phyloP scores from a whole-genome alignment of 768 basidiomycete genomes.

The Podaxis sp. region DNA sequence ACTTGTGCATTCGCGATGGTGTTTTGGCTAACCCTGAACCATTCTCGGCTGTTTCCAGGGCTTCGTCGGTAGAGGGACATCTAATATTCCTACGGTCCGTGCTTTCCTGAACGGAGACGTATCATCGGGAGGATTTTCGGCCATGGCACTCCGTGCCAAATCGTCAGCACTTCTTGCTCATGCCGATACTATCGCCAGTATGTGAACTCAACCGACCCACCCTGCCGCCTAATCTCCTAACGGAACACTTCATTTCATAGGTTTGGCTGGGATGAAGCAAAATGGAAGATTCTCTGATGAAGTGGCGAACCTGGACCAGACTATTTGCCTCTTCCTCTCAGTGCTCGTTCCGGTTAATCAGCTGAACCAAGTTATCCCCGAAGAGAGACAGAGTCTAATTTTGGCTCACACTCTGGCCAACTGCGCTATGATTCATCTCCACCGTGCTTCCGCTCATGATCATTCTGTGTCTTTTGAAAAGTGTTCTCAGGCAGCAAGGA shows the following conservation, averaged over 20 bases:
- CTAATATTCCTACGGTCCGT: conserved; percentile 54
- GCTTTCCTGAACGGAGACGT: conserved; percentile 63
- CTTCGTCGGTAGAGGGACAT: conserved; percentile 47
- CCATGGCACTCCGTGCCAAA: conserved; percentile 67
- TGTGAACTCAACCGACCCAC: conserved; percentile 31
- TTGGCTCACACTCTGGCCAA: conserved; percentile 66
- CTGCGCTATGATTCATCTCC: conserved; percentile 64
- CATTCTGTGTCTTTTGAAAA: conserved; percentile 65
- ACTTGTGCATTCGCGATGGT: conserved; percentile 12
- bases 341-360: conserved; percentile 68
- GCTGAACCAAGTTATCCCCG: conserved; percentile 50
- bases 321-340: conserved; percentile 61
- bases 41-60: conserved; percentile 42
- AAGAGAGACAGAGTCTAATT: conserved; percentile 61
- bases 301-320: conserved; percentile 60
- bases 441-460: conserved; percentile 59
- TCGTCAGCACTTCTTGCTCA: conserved; percentile 75
- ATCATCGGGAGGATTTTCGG: conserved; percentile 58
- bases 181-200: conserved; percentile 58
- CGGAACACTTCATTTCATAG: conserved; percentile 10
- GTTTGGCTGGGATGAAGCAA: conserved; percentile 38
- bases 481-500: conserved; percentile 62
- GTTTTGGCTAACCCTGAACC: conserved; percentile 12
- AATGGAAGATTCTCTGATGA: conserved; percentile 54
- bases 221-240: conserved; percentile 2